These are phyloP conservation scores for Podila horticola DNA, from an alignment of 192 early-diverging fungal genomes.

Conservation along the genomic window DNA sequence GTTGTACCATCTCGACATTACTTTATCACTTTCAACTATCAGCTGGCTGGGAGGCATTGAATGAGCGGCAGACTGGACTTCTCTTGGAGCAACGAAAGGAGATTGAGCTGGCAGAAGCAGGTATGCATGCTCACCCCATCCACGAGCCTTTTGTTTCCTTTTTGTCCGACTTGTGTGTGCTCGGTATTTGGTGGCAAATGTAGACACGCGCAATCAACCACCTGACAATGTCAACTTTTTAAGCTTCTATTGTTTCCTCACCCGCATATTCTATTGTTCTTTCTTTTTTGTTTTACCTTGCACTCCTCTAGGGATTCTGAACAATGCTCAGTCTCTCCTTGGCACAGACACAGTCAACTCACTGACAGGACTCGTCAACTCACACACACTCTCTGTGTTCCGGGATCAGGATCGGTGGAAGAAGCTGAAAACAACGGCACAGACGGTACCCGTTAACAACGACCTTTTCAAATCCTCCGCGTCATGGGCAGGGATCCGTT, in stretches of 20 bases:
- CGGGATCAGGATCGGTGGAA: conserved; percentile 61
- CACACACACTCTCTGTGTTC: conserved; percentile 57
- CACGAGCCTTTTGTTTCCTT: neutral
- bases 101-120: conserved; percentile 49
- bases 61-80: conserved; percentile 43
- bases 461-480: conserved; percentile 30
- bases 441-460: conserved; percentile 16
- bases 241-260: neutral
- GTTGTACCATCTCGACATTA: neutral
- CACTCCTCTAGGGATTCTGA: conserved; percentile 33
- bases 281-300: neutral
- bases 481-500: conserved; percentile 34
- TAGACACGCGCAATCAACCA: neutral
- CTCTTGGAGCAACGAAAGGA: conserved; percentile 41
- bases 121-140: conserved; percentile 1
- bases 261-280: neutral
- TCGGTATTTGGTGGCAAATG: neutral
- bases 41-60: conserved; percentile 53
- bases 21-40: neutral
- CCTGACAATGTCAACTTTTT: neutral
- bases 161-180: neutral
- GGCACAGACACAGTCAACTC: conserved; percentile 34
- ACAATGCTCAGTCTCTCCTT: conserved; percentile 45
- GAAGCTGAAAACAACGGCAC: conserved; percentile 16
- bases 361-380: conserved; percentile 54